These are phyloP conservation scores for Fusarium poae DNA, from an alignment of 2,329 filamentous ascomycete species.

Conservation along the genomic window DNA sequence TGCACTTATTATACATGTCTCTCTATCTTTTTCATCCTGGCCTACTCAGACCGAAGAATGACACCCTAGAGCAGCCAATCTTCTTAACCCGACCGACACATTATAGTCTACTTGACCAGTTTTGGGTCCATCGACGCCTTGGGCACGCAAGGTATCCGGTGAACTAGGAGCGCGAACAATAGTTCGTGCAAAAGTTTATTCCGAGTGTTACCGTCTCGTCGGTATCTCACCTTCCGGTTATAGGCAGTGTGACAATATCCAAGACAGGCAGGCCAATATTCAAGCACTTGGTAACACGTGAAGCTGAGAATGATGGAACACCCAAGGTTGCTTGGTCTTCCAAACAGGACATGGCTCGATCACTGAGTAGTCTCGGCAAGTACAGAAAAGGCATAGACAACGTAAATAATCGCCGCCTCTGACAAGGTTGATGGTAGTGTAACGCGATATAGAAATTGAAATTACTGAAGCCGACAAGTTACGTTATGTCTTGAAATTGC, in stretches of 20 bases:
- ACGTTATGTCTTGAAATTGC: constrained; percentile 1
- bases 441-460: not conserved
- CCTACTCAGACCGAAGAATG: not conserved
- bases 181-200: constrained; percentile 13
- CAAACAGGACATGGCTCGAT: not conserved
- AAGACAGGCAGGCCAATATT: constrained; percentile 9
- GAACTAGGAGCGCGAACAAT: not conserved
- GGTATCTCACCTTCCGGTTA: constrained; percentile 8
- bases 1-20: not conserved
- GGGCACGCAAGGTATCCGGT: not conserved
- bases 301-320: constrained; percentile 1
- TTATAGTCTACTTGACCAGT: constrained; percentile 5
- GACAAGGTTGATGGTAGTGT: not conserved
- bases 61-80: constrained; percentile 8
- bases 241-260: constrained; percentile 11
- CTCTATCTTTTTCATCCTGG: not conserved
- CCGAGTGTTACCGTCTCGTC: constrained; percentile 2
- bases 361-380: not conserved
- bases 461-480: constrained; percentile 1
- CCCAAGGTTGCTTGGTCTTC: not conserved
- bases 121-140: constrained; percentile 7
- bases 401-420: not conserved
- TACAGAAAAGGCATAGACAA: not conserved
- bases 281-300: not conserved
- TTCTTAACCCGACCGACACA: constrained; percentile 5